Base-by-base conservation (phyloP, 1,284 basidiomycete genomes). In the Malassezia pachydermatis region DNA sequence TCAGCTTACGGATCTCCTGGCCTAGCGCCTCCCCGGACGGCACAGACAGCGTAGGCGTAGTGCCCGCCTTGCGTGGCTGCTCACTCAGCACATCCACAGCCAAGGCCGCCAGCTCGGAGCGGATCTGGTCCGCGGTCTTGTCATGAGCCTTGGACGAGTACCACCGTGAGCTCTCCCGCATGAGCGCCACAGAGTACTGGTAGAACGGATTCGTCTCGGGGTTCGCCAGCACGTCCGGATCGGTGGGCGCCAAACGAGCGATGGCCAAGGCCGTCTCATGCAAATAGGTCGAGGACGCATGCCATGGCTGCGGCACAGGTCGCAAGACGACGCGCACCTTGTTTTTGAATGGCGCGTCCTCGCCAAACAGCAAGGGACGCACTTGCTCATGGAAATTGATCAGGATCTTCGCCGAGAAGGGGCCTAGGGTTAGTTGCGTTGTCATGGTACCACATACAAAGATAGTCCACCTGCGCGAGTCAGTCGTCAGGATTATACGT, bases 241-340 rank as follows among this genome's bases (percentile, higher is more conserved):
- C 41, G 6, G 29, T 37, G 24, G 41, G 36, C 2, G 72, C 78
- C 45, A 73, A 84, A 84, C 39, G 76, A 76, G 41, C 82, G 73
- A 52, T 82, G 78, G 76, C 85, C 9, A 90, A 75, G 10, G 80
- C 81, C 14, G 87, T 84, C 74, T 95, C 88, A 59, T 85, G 83
- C 2, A 81, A 79, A 52, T 83, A 77, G 0, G 82, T 84, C 0
- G 84, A 86, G 39, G 51, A 56, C 20, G 51, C 55, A 45, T 67
- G 76, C 76, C 77, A 78, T 1, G 76, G 76, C 63, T 78, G 89
- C 28, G 87, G 82, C 62, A 90, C 87, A 24, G 81, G 78, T 41
- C 89, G 76, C 57, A 87, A 75, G 62, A 92, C 81, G 34, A 83
- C 75, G 73, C 85, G 84, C 50, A 89, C 80, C 72, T 84, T 84